Percentiles rank a stretch among this genome's conserved stretches.
phyloP scores from a whole-genome alignment of 2,329 filamentous ascomycete species.

The Teratosphaeria viscida region DNA sequence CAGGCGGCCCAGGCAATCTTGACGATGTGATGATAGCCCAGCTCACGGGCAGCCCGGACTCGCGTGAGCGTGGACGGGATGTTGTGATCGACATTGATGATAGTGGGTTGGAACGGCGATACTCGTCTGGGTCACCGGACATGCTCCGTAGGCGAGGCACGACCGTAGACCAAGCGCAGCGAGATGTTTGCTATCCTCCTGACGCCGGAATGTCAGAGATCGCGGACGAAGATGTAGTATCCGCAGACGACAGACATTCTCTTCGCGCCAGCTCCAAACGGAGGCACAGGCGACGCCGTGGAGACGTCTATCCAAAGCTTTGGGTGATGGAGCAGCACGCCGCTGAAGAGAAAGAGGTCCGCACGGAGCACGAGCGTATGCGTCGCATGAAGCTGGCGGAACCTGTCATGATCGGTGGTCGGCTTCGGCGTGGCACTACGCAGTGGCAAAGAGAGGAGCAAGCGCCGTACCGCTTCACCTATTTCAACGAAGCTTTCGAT shows the following conservation, averaged over 20 bases:
- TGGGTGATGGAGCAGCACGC: conserved; percentile 77
- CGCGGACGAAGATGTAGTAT: conserved; percentile 57
- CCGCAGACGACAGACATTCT: conserved; percentile 5
- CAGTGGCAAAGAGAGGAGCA: conserved; percentile 88
- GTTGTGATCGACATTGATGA: conserved; percentile 42
- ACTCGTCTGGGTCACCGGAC: conserved; percentile 30
- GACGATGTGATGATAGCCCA: conserved; percentile 61
- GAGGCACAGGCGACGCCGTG: background rate
- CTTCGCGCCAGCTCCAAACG: background rate
- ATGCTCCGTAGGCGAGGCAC: conserved; percentile 36
- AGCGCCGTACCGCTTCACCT: conserved; percentile 87
- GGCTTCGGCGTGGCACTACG: conserved; percentile 65
- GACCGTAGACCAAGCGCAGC: conserved; percentile 56
- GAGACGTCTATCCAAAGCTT: background rate
- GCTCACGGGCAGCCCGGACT: conserved; percentile 37
- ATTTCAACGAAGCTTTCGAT: conserved; percentile 95
- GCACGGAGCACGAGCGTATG: conserved; percentile 50
- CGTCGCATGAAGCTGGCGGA: conserved; percentile 88
- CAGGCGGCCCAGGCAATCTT: conserved; percentile 40
- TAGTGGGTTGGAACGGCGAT: conserved; percentile 12
- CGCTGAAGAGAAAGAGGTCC: conserved; percentile 75
- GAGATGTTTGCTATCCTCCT: conserved; percentile 86
- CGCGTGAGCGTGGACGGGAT: conserved; percentile 31
- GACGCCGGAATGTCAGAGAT: conserved; percentile 64
- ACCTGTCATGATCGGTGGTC: conserved; percentile 81